Evolutionary conservation across 2,329 filamentous ascomycete genomes (phyloP).

Genomic region (Atkinsonella texensis): DNA sequence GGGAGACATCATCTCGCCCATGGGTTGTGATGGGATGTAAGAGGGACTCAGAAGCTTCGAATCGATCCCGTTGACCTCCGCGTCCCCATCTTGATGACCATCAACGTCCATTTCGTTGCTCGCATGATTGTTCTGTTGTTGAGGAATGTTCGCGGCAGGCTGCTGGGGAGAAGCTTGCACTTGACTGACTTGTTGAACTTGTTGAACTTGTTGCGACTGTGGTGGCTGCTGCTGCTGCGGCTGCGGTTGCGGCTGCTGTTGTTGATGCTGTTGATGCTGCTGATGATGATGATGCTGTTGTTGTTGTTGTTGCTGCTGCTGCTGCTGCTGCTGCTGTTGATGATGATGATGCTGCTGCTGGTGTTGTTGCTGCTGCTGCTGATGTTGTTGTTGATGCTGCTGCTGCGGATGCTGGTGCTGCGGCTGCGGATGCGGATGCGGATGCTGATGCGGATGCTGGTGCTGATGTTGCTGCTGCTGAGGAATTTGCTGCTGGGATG

Average conservation of each 20-base stretch:
- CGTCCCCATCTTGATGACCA: constrained; percentile 34
- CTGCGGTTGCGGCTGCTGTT: constrained; percentile 5
- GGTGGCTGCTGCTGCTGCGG: constrained; percentile 2
- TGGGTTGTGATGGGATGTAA: constrained; percentile 40
- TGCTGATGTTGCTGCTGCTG: constrained; percentile 18
- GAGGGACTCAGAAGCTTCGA: constrained; percentile 36
- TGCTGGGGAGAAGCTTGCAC: constrained; percentile 19
- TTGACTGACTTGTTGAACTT: constrained; percentile 22
- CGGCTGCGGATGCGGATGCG: constrained; percentile 12
- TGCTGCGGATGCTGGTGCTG: constrained; percentile 16
- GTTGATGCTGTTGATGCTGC: constrained; percentile 11
- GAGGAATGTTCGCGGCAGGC: constrained; percentile 23
- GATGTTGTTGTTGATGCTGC: constrained; percentile 14
- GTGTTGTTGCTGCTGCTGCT: constrained; percentile 14
- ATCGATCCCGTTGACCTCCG: constrained; percentile 30
- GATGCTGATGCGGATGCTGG: constrained; percentile 9
- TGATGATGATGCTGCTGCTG: neutral
- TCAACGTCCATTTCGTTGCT: constrained; percentile 43
- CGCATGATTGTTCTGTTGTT: constrained; percentile 29
- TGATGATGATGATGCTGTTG: constrained; percentile 15
- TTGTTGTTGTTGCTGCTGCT: constrained; percentile 7
- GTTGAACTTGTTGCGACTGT: constrained; percentile 16
- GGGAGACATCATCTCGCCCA: constrained; percentile 49
- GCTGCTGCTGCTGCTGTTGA: constrained; percentile 14
- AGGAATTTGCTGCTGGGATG: constrained; percentile 14